These are phyloP conservation scores for Quercus alba DNA, from an alignment of 306 rosid species.

Conservation along the genomic window DNA sequence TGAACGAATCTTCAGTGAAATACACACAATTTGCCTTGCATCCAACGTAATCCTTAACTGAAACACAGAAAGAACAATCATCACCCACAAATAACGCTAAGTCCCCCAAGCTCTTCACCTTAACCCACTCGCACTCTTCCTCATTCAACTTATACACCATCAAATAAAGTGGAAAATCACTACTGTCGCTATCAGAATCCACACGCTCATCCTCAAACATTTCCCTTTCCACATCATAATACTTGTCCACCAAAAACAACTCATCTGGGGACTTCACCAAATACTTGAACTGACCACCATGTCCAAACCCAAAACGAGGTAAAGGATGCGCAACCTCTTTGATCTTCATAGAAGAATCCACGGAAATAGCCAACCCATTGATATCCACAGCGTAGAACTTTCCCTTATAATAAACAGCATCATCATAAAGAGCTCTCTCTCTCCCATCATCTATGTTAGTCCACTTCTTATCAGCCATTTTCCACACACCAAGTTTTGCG, in stretches of 20 bases:
- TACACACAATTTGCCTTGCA: conserved; percentile 3
- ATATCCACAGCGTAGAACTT: neutral
- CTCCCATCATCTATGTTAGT: too few relatives aligned
- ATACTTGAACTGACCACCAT: neutral
- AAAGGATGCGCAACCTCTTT: neutral
- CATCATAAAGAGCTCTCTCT: too few relatives aligned
- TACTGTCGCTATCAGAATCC: too few relatives aligned
- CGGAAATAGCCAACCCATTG: neutral
- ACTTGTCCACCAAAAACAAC: neutral
- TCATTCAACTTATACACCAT: neutral
- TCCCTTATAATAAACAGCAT: neutral
- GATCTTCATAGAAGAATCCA: neutral
- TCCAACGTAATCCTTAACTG: neutral
- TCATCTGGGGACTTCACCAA: neutral
- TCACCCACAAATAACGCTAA: neutral
- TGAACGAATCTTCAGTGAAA: neutral
- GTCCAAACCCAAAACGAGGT: neutral
- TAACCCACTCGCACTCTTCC: neutral
- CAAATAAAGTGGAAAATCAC: neutral
- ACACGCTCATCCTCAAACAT: too few relatives aligned
- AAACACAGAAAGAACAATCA: neutral
- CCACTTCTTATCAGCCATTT: too few relatives aligned
- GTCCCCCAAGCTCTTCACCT: neutral
- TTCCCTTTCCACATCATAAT: too few relatives aligned
- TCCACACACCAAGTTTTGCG: too few relatives aligned